phyloP scores from a whole-genome alignment of 139 green algal genomes.

The Yamagishiella unicocca region DNA sequence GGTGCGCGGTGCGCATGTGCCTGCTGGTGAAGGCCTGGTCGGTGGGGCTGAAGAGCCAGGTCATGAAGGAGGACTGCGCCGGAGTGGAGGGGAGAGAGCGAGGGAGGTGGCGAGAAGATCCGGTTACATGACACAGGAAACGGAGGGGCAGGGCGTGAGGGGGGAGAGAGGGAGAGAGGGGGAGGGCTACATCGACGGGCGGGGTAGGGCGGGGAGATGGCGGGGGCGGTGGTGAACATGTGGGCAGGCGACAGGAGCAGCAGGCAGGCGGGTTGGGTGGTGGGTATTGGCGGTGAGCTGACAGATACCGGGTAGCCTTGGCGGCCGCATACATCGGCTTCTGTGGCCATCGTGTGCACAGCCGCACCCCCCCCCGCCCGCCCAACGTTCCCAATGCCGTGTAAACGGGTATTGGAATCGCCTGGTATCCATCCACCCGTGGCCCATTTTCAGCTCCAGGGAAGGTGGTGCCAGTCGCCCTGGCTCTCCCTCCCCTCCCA shows the following conservation, averaged over 20 bases:
- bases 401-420: no score
- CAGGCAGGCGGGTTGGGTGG: not conserved
- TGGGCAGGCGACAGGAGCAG: not conserved
- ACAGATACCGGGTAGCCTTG: no score
- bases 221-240: not conserved
- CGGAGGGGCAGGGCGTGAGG: not conserved
- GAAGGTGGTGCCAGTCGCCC: no score
- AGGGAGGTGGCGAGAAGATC: no score
- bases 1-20: slow-evolving; percentile 14
- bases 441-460: no score
- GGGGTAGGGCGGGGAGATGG: not conserved
- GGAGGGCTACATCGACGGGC: not conserved
- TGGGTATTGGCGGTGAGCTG: not conserved
- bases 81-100: not conserved
- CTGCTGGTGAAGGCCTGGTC: not conserved
- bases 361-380: no score
- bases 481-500: no score
- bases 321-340: no score
- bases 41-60: slow-evolving; percentile 6
- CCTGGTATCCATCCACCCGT: no score
- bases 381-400: no score
- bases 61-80: not conserved
- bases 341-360: no score
- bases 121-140: no score
- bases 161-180: not conserved